Conservation (phyloP, 2,329 filamentous ascomycete genomes). For the Ascochyta rabiei region DNA sequence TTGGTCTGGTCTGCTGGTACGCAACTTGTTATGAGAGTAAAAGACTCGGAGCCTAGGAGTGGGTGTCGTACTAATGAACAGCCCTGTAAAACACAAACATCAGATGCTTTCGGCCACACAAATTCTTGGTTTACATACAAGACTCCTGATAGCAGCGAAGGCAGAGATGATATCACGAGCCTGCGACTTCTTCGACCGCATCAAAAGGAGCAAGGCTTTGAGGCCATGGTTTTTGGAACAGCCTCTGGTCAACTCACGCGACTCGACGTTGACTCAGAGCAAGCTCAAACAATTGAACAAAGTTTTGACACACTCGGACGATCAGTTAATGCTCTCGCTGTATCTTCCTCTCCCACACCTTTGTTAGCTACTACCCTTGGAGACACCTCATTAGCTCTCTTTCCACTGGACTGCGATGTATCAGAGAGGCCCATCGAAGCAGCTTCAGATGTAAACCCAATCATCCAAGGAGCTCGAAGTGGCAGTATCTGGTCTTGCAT, state of each 20-base stretch:
- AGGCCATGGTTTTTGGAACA: conserved; percentile 62
- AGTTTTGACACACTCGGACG: conserved; percentile 52
- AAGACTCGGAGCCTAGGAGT: conserved; percentile 48
- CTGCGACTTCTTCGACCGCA: conserved; percentile 59
- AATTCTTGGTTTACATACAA: conserved; percentile 60
- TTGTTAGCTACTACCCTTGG: conserved; percentile 60
- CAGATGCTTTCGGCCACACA: conserved; percentile 42
- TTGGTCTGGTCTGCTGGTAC: conserved; percentile 67
- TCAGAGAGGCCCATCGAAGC: conserved; percentile 32
- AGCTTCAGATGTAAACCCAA: conserved; percentile 26
- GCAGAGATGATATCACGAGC: conserved; percentile 64
- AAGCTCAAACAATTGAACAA: conserved; percentile 20
- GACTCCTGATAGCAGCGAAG: conserved; percentile 57
- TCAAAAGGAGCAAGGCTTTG: conserved; percentile 44
- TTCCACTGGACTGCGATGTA: conserved; percentile 37
- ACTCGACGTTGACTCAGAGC: conserved; percentile 27
- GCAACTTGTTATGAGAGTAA: conserved; percentile 59
- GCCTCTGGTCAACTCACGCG: conserved; percentile 59
- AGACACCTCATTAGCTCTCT: conserved; percentile 56
- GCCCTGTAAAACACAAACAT: conserved; percentile 24
- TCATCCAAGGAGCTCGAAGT: conserved; percentile 14
- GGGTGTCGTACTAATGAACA: conserved; percentile 1
- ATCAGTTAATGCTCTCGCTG: conserved; percentile 56
- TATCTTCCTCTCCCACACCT: conserved; percentile 50
- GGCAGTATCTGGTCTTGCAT: conserved; percentile 57